phyloP scores from a whole-genome alignment of 257 asterid genomes.

The Jasminum sambac region DNA sequence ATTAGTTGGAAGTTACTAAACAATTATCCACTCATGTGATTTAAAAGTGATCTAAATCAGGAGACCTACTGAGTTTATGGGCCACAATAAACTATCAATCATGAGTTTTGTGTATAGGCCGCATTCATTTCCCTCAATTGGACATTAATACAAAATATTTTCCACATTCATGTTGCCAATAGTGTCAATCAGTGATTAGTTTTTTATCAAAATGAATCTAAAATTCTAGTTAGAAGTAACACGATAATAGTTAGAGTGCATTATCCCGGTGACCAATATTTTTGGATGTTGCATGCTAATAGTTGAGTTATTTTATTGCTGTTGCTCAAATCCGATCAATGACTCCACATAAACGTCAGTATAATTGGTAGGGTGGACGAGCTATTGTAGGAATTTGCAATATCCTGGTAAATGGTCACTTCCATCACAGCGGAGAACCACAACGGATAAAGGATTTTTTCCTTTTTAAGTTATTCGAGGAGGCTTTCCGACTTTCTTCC shows the following conservation, averaged over 20 bases:
- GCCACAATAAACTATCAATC: neutral
- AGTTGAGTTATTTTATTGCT: neutral
- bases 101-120: neutral
- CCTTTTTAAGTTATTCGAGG: neutral
- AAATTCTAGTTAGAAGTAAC: conserved; percentile 2
- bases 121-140: neutral
- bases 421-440: conserved; percentile 12
- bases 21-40: neutral
- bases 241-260: conserved; percentile 11
- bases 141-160: neutral
- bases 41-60: neutral
- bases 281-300: conserved; percentile 14
- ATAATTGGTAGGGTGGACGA: conserved; percentile 2
- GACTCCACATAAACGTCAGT: conserved; percentile 3
- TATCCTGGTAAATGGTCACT: conserved; percentile 16
- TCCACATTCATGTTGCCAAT: conserved; percentile 1
- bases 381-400: conserved; percentile 17
- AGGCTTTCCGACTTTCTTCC: neutral
- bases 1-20: neutral
- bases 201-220: conserved; percentile 8
- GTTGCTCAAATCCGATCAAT: neutral
- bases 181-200: conserved; percentile 13
- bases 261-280: neutral
- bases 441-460: conserved; percentile 1
- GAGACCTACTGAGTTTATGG: neutral